Evolutionary conservation across 2,329 filamentous ascomycete species (phyloP), one percentile per base, ranked within the genome.

Genomic region (Paraphoma chrysanthemicola): DNA sequence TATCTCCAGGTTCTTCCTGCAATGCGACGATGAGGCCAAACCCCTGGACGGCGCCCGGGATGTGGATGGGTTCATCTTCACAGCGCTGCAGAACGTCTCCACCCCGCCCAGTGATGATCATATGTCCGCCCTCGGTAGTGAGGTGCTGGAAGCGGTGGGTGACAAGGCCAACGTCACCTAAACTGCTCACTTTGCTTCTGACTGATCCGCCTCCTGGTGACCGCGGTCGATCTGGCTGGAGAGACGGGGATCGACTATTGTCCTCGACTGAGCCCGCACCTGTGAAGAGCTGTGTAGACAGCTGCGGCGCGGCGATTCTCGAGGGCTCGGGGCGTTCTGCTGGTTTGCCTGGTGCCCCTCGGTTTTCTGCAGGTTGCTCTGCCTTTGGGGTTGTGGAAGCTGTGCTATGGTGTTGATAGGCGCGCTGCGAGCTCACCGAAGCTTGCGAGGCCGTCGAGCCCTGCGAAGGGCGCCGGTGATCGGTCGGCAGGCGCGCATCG

Each of bases 1-100:
- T 70, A 8, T 69, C 89, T 38, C 90, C 88, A 0, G 78, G 71
- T 51, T 91, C 87, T 72, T 93, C 90, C 51, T 88, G 85, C 17
- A 97, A 75, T 0, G 89, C 92, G 31, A 97, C 68, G 23, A 97
- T 79, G 4, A 91, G 81, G 1, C 93, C 93, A 65, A 96, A 97
- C 1, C 86, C 83, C 72, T 97, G 93, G 0, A 93, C 79, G 1
- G 91, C 90, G 33, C 92, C 92, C 0, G 93, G 93, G 1, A 92
- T 89, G 63, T 94, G 92, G 28, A 97, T 96, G 0, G 93, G 92
- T 68, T 97, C 93, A 68, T 97, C 93, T 74, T 97, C 93, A 70
- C 93, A 97, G 50, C 87, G 85, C 71, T 96, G 90, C 44, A 95
- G 78, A 0, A 83, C 86, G 1, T 87, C 84, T 1, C 87, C 89